These are phyloP conservation scores for Haematococcus sp. DNA, from an alignment of 139 green algal species.

Conservation along the genomic window DNA sequence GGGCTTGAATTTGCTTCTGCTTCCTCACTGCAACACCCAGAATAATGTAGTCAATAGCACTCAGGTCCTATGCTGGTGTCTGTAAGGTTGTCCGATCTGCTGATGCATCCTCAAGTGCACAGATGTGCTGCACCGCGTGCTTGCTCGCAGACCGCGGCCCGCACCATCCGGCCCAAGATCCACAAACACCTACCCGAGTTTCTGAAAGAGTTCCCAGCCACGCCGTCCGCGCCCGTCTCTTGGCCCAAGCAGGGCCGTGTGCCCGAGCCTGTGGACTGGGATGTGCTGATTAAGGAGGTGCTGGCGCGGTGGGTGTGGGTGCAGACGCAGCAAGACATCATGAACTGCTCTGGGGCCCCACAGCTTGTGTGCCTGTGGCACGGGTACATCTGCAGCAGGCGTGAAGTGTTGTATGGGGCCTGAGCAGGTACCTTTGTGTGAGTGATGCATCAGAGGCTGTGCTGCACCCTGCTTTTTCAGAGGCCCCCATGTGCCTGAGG, in stretches of 20 bases:
- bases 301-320: slow-evolving; percentile 17
- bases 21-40: too few species aligned
- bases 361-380: too few species aligned
- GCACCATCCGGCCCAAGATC: slow-evolving; percentile 93
- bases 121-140: too few species aligned
- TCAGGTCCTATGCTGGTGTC: too few species aligned
- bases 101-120: too few species aligned
- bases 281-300: slow-evolving; percentile 73
- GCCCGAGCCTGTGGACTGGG: slow-evolving; percentile 64
- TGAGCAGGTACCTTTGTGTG: background rate
- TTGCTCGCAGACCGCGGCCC: slow-evolving; percentile 61
- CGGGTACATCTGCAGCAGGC: too few species aligned
- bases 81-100: too few species aligned
- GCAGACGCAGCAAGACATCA: background rate
- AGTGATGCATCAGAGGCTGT: background rate
- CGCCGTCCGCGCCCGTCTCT: background rate
- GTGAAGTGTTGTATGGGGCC: too few species aligned
- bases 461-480: slow-evolving; percentile 5
- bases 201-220: slow-evolving; percentile 77
- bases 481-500: slow-evolving; percentile 76
- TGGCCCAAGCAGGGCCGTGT: background rate
- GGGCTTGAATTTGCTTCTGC: too few species aligned
- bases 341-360: too few species aligned
- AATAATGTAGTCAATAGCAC: too few species aligned
- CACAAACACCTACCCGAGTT: slow-evolving; percentile 83